Evolutionary conservation across 345 rosid species (phyloP).

Genomic region (Clausena lansium): DNA sequence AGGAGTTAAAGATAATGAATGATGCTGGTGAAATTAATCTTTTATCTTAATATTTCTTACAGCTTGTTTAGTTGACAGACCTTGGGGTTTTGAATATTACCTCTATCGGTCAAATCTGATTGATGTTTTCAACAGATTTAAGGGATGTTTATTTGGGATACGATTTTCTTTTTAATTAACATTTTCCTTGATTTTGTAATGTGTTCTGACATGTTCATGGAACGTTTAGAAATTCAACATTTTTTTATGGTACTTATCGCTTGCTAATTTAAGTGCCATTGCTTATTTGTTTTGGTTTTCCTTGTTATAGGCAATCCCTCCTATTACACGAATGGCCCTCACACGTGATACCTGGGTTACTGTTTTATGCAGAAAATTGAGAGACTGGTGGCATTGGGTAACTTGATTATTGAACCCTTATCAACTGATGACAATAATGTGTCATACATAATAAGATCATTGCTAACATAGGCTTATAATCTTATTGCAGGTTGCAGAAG

Average conservation of each 20-base stretch:
- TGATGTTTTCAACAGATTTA: background rate
- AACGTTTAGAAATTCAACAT: background rate
- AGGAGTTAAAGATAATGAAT: background rate
- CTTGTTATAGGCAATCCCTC: slow-evolving; percentile 76
- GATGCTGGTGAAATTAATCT: background rate
- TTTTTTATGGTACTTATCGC: background rate
- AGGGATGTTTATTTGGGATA: background rate
- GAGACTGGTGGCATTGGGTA: slow-evolving; percentile 99
- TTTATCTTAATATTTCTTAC: background rate
- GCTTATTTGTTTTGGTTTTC: slow-evolving; percentile 10
- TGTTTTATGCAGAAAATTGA: slow-evolving; percentile 90
- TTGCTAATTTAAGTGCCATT: background rate
- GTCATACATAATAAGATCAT: slow-evolving; percentile 11
- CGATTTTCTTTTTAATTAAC: background rate
- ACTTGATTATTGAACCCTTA: slow-evolving; percentile 27
- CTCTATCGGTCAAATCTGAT: background rate
- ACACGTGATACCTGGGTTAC: slow-evolving; percentile 99
- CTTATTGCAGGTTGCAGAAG: slow-evolving; percentile 83
- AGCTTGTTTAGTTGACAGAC: background rate
- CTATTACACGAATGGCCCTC: slow-evolving; percentile 90
- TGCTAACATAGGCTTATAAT: slow-evolving; percentile 30
- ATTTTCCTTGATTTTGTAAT: background rate
- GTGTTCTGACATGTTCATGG: background rate
- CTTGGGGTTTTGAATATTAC: background rate
- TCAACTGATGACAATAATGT: slow-evolving; percentile 17